phyloP scores from a whole-genome alignment of 2,329 filamentous ascomycete species.

The Aspergillus pseudoglaucus region DNA sequence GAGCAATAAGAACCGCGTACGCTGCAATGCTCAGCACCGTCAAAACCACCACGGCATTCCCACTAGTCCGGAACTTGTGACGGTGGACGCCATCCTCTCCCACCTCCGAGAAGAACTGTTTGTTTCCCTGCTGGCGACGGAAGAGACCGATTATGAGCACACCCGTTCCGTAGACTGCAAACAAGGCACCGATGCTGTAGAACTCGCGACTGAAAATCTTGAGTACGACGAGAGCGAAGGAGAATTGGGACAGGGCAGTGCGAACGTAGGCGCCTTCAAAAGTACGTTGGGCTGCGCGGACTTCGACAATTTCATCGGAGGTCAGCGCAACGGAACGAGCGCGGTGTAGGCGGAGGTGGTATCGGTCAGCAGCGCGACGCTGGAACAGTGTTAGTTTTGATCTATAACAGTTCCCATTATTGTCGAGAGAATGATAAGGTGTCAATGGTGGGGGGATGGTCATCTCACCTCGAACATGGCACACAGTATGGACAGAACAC shows the following conservation, averaged over 20 bases:
- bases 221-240: conserved; percentile 85
- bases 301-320: conserved; percentile 79
- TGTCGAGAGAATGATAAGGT: neutral
- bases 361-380: conserved; percentile 64
- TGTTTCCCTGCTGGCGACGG: conserved; percentile 82
- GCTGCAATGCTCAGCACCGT: conserved; percentile 57
- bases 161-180: conserved; percentile 82
- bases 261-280: conserved; percentile 97
- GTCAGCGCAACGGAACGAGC: conserved; percentile 79
- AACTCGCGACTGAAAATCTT: conserved; percentile 97
- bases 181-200: conserved; percentile 92
- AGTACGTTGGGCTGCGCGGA: conserved; percentile 88
- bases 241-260: conserved; percentile 90
- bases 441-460: no score
- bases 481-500: neutral
- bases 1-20: conserved; percentile 53
- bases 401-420: neutral
- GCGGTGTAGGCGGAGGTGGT: conserved; percentile 74
- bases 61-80: conserved; percentile 59
- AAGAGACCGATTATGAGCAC: conserved; percentile 78
- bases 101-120: conserved; percentile 70
- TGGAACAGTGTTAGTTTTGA: conserved; percentile 23
- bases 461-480: conserved; percentile 25
- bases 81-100: conserved; percentile 55
- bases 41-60: conserved; percentile 58